Base-by-base conservation (phyloP, 2,329 filamentous ascomycete genomes). In the Esteya vermicola region DNA sequence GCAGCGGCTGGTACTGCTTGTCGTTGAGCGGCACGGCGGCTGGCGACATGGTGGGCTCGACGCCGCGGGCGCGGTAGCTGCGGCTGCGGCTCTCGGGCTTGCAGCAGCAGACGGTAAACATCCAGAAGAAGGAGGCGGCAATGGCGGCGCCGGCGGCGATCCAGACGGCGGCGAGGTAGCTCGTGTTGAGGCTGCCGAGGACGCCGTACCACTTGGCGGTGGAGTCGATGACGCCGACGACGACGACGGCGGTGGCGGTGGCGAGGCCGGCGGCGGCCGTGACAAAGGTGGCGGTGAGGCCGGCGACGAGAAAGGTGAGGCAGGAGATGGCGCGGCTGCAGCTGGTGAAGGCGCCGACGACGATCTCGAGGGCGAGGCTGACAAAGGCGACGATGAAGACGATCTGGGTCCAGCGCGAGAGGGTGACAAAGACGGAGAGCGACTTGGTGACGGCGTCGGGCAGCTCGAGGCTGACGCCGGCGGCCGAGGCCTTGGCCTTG, bases 71-170 rank as follows among this genome's bases (percentile, higher is more conserved):
- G 57, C 18, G n/a, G n/a, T n/a, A n/a, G 14, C 28, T n/a, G 28
- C 28, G 12, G 6, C 12, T 5, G 26, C 42, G 41, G 50, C 56
- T 58, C 48, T 85, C 84, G 50, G 64, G 61, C 42, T 72, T 77
- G 69, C 88, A 94, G 75, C 88, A 96, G 79, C 89, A 96, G 53
- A 82, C 73, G 59, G 78, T 85, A 58, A 93, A 75, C 54, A 88
- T 64, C 89, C 91, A 96, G 79, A 96, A 95, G 55, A 94, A 62
- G 47, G 74, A 75, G 8, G 81, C 80, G 32, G 60, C 83, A 26
- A 91, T 56, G 45, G 81, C 79, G 55, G 93, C 86, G 22, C 74
- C 82, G 30, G 80, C 79, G 33, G 78, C 79, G 44, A 96, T 67
- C 85, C 88, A 95, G 51, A 81, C 74, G 18, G 77, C 63, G 27